phyloP scores from a whole-genome alignment of 805 yeast species.

The Ogataea trehalophila region DNA sequence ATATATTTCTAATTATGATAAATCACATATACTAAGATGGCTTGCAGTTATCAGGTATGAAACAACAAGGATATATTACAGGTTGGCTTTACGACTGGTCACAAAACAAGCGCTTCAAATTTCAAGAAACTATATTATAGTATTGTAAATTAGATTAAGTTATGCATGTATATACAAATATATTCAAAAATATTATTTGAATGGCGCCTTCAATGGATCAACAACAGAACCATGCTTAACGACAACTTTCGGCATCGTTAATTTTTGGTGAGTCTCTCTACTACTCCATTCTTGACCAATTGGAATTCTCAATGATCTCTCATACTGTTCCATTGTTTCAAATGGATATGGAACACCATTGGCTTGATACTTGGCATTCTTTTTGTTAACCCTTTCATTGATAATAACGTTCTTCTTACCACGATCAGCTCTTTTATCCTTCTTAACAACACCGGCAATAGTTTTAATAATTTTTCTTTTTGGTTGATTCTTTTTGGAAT shows the following conservation, averaged over 20 bases:
- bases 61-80: no score
- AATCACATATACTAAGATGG: no score
- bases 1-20: no score
- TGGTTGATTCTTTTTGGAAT: slow-evolving; percentile 35
- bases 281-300: slow-evolving; percentile 96
- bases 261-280: slow-evolving; percentile 76
- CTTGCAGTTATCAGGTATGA: no score
- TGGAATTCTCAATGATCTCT: slow-evolving; percentile 91
- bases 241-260: slow-evolving; percentile 84
- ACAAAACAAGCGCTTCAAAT: not conserved
- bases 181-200: slow-evolving; percentile 35
- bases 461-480: slow-evolving; percentile 64
- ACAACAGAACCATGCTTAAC: slow-evolving; percentile 86
- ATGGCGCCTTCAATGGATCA: slow-evolving; percentile 88
- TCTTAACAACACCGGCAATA: slow-evolving; percentile 68
- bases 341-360: slow-evolving; percentile 92
- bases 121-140: not conserved
- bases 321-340: slow-evolving; percentile 92
- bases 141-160: not conserved
- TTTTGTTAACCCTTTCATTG: slow-evolving; percentile 82
- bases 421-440: slow-evolving; percentile 74
- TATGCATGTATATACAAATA: not conserved
- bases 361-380: slow-evolving; percentile 79
- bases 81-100: no score
- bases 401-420: slow-evolving; percentile 77